These are phyloP conservation scores for Trypanosoma lewisi DNA, from an alignment of 208 protist species.

Conservation along the genomic window DNA sequence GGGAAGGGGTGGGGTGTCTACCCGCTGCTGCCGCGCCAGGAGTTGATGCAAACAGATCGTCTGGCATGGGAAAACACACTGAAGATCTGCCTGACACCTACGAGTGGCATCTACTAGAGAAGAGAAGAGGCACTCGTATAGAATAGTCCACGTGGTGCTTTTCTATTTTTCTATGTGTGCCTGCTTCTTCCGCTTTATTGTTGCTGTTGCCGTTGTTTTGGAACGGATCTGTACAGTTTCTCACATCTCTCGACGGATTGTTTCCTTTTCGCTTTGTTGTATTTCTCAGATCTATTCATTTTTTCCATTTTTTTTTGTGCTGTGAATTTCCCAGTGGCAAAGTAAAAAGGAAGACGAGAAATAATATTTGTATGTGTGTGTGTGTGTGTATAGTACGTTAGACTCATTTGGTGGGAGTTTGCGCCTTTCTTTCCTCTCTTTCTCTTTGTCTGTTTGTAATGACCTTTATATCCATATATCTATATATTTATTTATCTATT, in stretches of 20 bases:
- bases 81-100: conserved; percentile 69
- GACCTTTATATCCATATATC: background rate
- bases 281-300: background rate
- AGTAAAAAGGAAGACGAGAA: background rate
- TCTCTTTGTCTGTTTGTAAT: background rate
- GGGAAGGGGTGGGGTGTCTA: conserved; percentile 76
- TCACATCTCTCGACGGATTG: background rate
- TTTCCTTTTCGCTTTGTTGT: conserved; percentile 3
- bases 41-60: conserved; percentile 67
- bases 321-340: background rate
- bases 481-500: conserved; percentile 7
- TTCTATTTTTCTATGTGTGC: conserved; percentile 1
- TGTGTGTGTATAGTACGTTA: too few relatives aligned
- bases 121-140: background rate
- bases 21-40: conserved; percentile 54
- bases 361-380: too few relatives aligned
- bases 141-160: too few relatives aligned
- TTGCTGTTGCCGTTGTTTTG: too few relatives aligned
- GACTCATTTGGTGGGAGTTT: background rate
- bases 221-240: conserved; percentile 1
- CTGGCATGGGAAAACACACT: conserved; percentile 63
- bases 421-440: conserved; percentile 3
- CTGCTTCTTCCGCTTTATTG: background rate
- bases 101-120: conserved; percentile 68
- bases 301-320: background rate